Conservation (phyloP, 352 stramenopile species). For the Saprolegnia parasitica region DNA sequence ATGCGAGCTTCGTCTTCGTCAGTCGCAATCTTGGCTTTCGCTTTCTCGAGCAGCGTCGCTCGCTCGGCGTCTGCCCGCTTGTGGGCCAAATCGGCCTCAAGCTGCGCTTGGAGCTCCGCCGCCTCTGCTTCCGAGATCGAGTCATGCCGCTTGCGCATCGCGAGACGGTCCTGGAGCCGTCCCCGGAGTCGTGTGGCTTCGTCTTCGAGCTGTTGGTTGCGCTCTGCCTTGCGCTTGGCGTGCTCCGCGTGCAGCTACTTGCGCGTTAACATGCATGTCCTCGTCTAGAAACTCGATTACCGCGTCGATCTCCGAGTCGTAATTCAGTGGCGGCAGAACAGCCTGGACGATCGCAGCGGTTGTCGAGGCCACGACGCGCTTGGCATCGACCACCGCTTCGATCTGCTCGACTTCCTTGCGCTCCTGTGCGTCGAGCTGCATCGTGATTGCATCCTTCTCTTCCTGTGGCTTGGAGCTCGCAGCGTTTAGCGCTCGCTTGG, state of each 20-base stretch:
- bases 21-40: slow-evolving; percentile 4
- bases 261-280: neutral
- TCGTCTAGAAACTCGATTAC: slow-evolving; percentile 31
- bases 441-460: slow-evolving; percentile 32
- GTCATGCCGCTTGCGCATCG: slow-evolving; percentile 22
- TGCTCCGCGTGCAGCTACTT: slow-evolving; percentile 17
- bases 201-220: slow-evolving; percentile 10
- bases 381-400: slow-evolving; percentile 28
- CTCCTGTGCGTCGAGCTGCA: slow-evolving; percentile 30
- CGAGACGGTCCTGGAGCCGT: slow-evolving; percentile 20
- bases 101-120: slow-evolving; percentile 22
- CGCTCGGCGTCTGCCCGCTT: slow-evolving; percentile 37
- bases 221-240: slow-evolving; percentile 12
- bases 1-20: slow-evolving; percentile 15
- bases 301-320: slow-evolving; percentile 32
- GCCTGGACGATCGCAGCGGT: slow-evolving; percentile 6
- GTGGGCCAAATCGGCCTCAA: slow-evolving; percentile 28
- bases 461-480: slow-evolving; percentile 29
- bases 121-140: slow-evolving; percentile 4
- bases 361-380: slow-evolving; percentile 13
- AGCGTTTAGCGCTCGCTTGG: slow-evolving; percentile 28
- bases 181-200: slow-evolving; percentile 4
- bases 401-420: slow-evolving; percentile 29
- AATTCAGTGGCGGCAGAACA: slow-evolving; percentile 17
- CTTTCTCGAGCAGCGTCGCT: slow-evolving; percentile 23